Conservation (phyloP, 1,284 basidiomycete genomes). For the Cryptococcus sp. region DNA sequence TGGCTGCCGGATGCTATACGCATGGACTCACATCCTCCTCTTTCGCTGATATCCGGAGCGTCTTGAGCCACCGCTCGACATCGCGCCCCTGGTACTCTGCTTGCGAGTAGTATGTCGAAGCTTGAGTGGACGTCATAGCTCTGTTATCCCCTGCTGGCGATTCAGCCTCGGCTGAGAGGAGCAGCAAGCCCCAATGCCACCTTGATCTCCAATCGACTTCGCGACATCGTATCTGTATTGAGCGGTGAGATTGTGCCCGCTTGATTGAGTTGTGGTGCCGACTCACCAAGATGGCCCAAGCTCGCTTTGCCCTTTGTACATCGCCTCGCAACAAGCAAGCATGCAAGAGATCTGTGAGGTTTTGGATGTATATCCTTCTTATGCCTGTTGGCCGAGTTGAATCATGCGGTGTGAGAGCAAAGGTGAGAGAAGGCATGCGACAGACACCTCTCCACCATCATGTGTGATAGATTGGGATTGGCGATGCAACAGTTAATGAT, state of each 20-base stretch:
- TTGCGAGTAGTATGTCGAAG: constrained; percentile 1
- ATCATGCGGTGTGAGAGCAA: constrained; percentile 12
- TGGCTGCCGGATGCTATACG: background rate
- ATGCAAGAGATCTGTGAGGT: constrained; percentile 59
- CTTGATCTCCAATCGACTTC: constrained; percentile 75
- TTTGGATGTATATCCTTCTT: constrained; percentile 47
- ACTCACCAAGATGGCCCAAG: constrained; percentile 72
- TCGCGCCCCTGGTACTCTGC: constrained; percentile 13
- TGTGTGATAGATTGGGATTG: background rate
- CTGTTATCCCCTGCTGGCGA: background rate
- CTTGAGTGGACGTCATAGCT: constrained; percentile 3
- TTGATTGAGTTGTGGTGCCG: too few species aligned
- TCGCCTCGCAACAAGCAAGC: constrained; percentile 71
- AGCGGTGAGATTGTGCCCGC: too few species aligned
- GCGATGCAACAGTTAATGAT: background rate
- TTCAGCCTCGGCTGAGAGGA: constrained; percentile 21
- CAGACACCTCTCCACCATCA: background rate
- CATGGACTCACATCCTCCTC: constrained; percentile 31
- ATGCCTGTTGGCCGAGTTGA: constrained; percentile 12
- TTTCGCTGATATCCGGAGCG: constrained; percentile 30
- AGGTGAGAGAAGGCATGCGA: constrained; percentile 7
- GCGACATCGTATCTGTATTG: constrained; percentile 63
- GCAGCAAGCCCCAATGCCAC: constrained; percentile 68
- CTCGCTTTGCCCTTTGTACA: constrained; percentile 65
- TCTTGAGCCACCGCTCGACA: constrained; percentile 34